A percentile compares a stretch with the other conserved stretches of the same genome.
These are phyloP conservation scores for Alternaria longipes DNA, from an alignment of 2,329 filamentous ascomycete species.

Conservation along the genomic window DNA sequence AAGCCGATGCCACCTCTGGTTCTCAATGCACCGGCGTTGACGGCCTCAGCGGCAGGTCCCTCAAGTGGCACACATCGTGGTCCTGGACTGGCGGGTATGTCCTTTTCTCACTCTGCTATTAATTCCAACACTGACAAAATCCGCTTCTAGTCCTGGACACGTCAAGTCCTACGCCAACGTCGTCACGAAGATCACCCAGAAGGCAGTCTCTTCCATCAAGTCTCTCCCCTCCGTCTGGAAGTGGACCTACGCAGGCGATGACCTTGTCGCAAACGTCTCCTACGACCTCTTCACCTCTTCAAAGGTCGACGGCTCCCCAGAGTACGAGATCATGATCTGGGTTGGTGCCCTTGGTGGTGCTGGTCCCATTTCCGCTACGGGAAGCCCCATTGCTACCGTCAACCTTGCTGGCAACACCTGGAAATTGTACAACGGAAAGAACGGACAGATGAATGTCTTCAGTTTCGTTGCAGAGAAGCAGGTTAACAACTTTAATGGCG, in stretches of 20 bases:
- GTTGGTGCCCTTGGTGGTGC: slow-evolving; percentile 65
- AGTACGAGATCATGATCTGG: slow-evolving; percentile 75
- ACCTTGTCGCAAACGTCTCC: slow-evolving; percentile 66
- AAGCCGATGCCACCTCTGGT: slow-evolving; percentile 52
- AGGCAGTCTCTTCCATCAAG: slow-evolving; percentile 48
- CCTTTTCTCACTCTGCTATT: not conserved
- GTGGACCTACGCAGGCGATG: slow-evolving; percentile 61
- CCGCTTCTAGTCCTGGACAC: slow-evolving; percentile 30
- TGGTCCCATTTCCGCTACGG: slow-evolving; percentile 67
- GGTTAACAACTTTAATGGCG: slow-evolving; percentile 64
- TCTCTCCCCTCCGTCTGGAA: slow-evolving; percentile 58
- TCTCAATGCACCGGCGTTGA: slow-evolving; percentile 58
- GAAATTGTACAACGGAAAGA: slow-evolving; percentile 69
- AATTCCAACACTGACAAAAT: slow-evolving; percentile 8
- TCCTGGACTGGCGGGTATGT: slow-evolving; percentile 54
- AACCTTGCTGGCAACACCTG: slow-evolving; percentile 64
- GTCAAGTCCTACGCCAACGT: slow-evolving; percentile 59
- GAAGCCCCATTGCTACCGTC: slow-evolving; percentile 62
- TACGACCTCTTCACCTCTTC: slow-evolving; percentile 69
- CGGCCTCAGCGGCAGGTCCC: slow-evolving; percentile 46
- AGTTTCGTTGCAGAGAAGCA: slow-evolving; percentile 64
- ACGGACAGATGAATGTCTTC: slow-evolving; percentile 68
- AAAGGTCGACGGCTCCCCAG: slow-evolving; percentile 55
- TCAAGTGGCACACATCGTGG: slow-evolving; percentile 58
- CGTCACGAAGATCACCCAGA: slow-evolving; percentile 47